Conservation (phyloP, 2,329 filamentous ascomycete genomes). For the Dendryphion nanum region DNA sequence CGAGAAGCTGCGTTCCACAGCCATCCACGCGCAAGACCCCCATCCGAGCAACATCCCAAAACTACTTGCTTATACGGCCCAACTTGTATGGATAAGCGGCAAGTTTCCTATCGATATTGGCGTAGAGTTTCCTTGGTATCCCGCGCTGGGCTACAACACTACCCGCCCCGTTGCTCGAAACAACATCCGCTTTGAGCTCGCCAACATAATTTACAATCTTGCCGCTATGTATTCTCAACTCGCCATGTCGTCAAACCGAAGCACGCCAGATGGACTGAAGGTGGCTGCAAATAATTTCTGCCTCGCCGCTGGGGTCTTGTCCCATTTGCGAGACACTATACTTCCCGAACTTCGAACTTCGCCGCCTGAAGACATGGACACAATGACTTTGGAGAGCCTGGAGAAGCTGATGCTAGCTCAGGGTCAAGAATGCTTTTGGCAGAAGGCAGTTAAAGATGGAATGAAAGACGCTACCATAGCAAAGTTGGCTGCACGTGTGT, state of each 20-base stretch:
- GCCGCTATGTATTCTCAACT: constrained; percentile 92
- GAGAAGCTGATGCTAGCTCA: constrained; percentile 84
- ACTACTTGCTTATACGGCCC: constrained; percentile 86
- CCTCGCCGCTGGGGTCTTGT: constrained; percentile 78
- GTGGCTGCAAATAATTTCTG: constrained; percentile 88
- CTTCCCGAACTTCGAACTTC: constrained; percentile 79
- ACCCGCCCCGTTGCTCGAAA: constrained; percentile 68
- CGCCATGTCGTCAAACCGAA: constrained; percentile 74
- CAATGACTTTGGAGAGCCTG: constrained; percentile 78
- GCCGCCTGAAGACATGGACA: constrained; percentile 94
- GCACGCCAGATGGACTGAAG: constrained; percentile 79
- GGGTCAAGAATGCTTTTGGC: constrained; percentile 97
- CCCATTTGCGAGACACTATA: constrained; percentile 71
- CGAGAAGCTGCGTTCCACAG: constrained; percentile 77
- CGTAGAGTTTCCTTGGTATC: constrained; percentile 95
- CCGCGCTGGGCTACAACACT: constrained; percentile 85
- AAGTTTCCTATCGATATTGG: constrained; percentile 98
- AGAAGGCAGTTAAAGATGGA: constrained; percentile 90
- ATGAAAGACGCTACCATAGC: constrained; percentile 92
- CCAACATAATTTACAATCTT: constrained; percentile 91
- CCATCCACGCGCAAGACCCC: constrained; percentile 84
- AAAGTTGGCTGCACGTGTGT: constrained; percentile 85
- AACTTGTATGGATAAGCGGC: constrained; percentile 87
- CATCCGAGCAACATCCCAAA: constrained; percentile 84
- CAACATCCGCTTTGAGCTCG: constrained; percentile 76